These are phyloP conservation scores for Pythium brassicae DNA, from an alignment of 352 stramenopile species.

Conservation along the genomic window DNA sequence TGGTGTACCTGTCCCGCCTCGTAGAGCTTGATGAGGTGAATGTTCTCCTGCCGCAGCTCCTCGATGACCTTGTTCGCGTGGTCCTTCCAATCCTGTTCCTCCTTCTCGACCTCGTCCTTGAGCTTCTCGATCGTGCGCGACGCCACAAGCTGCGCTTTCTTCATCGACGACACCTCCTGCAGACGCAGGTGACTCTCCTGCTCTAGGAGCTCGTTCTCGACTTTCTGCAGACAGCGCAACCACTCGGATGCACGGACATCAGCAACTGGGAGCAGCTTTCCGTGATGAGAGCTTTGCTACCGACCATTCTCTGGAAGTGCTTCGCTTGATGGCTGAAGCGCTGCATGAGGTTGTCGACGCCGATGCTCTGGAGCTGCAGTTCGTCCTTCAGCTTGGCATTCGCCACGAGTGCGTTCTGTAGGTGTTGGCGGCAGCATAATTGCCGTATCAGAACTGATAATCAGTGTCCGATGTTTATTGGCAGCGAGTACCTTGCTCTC, in stretches of 20 bases:
- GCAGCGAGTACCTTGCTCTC: slow-evolving; percentile 64
- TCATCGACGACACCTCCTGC: slow-evolving; percentile 54
- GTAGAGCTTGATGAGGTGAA: slow-evolving; percentile 45
- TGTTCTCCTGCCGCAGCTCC: slow-evolving; percentile 60
- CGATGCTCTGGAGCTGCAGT: slow-evolving; percentile 70
- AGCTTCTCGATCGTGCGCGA: slow-evolving; percentile 61
- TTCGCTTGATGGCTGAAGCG: slow-evolving; percentile 63
- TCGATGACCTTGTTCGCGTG: slow-evolving; percentile 43
- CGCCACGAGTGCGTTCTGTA: slow-evolving; percentile 64
- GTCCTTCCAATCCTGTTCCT: slow-evolving; percentile 55
- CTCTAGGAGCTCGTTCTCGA: slow-evolving; percentile 72
- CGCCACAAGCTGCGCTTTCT: slow-evolving; percentile 55
- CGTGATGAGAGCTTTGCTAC: neutral
- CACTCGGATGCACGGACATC: neutral
- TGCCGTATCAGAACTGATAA: neutral
- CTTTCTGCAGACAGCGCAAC: slow-evolving; percentile 36
- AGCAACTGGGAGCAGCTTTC: neutral
- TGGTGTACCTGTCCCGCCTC: slow-evolving; percentile 39
- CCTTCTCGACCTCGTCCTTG: slow-evolving; percentile 37
- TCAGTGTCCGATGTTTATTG: neutral
- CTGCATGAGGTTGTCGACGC: slow-evolving; percentile 79
- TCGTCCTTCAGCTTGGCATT: slow-evolving; percentile 83
- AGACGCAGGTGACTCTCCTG: slow-evolving; percentile 61
- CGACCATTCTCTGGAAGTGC: slow-evolving; percentile 67
- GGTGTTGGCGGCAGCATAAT: too few relatives aligned